Percentiles rank a stretch among this genome's conserved stretches.
These are phyloP conservation scores for Zalerion maritima DNA, from an alignment of 495 filamentous ascomycete genomes.

Conservation along the genomic window DNA sequence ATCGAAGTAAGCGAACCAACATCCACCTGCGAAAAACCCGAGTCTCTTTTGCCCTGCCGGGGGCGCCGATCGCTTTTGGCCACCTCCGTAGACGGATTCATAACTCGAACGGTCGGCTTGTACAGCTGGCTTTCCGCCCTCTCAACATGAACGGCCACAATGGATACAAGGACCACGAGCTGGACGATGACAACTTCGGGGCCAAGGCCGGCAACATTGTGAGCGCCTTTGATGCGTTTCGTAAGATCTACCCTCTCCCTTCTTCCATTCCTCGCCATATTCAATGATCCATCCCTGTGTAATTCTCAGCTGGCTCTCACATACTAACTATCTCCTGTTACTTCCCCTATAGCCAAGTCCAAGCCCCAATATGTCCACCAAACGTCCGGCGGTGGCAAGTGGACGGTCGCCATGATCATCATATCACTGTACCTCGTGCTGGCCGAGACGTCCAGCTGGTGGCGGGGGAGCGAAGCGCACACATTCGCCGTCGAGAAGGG, in stretches of 20 bases:
- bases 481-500: constrained; percentile 91
- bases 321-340: constrained; percentile 13
- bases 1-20: too few species aligned
- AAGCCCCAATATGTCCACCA: constrained; percentile 81
- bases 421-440: constrained; percentile 58
- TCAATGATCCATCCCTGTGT: background rate
- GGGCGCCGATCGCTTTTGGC: too few species aligned
- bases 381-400: constrained; percentile 74
- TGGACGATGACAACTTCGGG: constrained; percentile 68
- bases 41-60: too few species aligned
- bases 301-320: background rate
- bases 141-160: too few species aligned
- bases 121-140: too few species aligned
- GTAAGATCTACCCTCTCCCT: constrained; percentile 37
- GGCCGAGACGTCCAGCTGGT: constrained; percentile 70
- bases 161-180: constrained; percentile 48
- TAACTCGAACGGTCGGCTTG: too few species aligned
- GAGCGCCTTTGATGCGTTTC: constrained; percentile 92
- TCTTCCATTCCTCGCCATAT: background rate
- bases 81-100: too few species aligned
- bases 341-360: constrained; percentile 58
- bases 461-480: constrained; percentile 65
- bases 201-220: constrained; percentile 52
- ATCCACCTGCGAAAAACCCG: too few species aligned
- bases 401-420: constrained; percentile 70